A percentile compares a stretch with the other conserved stretches of the same genome.
These are phyloP conservation scores for Fusarium tjaetaba DNA, from an alignment of 2,329 filamentous ascomycete species.

Conservation along the genomic window DNA sequence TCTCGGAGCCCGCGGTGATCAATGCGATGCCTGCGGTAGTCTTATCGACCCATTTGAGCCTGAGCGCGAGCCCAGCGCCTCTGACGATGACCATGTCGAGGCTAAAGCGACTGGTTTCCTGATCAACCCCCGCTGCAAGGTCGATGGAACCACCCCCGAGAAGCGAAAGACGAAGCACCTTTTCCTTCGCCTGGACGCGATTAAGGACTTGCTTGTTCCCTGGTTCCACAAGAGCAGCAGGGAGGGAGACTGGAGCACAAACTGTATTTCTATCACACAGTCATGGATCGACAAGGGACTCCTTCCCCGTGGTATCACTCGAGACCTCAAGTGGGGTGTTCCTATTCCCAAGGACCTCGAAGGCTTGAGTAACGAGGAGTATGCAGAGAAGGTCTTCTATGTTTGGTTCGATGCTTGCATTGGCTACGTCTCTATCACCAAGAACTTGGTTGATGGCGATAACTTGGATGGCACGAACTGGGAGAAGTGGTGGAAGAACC, in stretches of 20 bases:
- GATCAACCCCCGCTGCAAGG: constrained; percentile 89
- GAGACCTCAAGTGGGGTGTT: constrained; percentile 91
- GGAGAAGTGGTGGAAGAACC: constrained; percentile 95
- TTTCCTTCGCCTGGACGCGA: constrained; percentile 85
- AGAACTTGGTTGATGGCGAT: constrained; percentile 76
- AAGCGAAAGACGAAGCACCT: constrained; percentile 88
- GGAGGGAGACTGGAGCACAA: constrained; percentile 80
- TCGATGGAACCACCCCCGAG: constrained; percentile 84
- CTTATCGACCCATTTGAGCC: constrained; percentile 76
- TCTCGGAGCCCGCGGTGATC: constrained; percentile 76
- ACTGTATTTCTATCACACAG: constrained; percentile 79
- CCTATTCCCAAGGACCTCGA: constrained; percentile 60
- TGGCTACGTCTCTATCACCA: constrained; percentile 94
- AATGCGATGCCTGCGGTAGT: constrained; percentile 79
- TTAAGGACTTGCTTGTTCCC: constrained; percentile 78
- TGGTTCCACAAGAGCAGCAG: constrained; percentile 81
- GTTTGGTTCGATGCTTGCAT: constrained; percentile 95
- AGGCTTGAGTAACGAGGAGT: constrained; percentile 63
- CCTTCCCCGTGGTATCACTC: constrained; percentile 86
- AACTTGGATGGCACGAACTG: constrained; percentile 69
- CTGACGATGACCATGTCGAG: constrained; percentile 48
- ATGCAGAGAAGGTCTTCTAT: constrained; percentile 79
- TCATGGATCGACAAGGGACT: constrained; percentile 87
- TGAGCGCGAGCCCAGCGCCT: constrained; percentile 50
- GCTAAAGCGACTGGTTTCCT: constrained; percentile 60